These are phyloP conservation scores for Ensete glaucum DNA, from an alignment of 176 grass and related monocot species.

Conservation along the genomic window DNA sequence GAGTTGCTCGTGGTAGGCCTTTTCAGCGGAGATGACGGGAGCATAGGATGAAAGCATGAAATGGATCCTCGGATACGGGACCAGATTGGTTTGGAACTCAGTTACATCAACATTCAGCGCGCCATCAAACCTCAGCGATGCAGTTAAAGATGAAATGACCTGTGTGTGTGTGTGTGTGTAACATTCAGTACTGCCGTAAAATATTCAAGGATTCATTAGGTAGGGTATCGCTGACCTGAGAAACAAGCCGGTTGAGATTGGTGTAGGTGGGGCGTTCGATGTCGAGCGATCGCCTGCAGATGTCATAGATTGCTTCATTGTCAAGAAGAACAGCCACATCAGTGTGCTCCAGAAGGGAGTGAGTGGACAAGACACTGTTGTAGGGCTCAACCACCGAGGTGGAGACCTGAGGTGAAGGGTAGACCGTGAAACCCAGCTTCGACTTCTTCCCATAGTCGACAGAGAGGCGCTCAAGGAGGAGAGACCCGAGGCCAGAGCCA, in stretches of 20 bases:
- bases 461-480: conserved; percentile 1
- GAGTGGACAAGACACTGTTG: not conserved
- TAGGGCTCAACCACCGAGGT: conserved; percentile 4
- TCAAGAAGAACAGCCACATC: conserved; percentile 1
- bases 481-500: conserved; percentile 1
- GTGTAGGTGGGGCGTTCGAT: conserved; percentile 5
- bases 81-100: conserved; percentile 15
- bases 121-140: conserved; percentile 16
- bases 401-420: conserved; percentile 1
- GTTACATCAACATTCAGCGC: conserved; percentile 18
- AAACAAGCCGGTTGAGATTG: conserved; percentile 4
- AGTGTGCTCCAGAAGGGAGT: conserved; percentile 4
- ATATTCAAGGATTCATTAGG: not conserved
- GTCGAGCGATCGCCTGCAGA: conserved; percentile 3
- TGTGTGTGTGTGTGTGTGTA: not conserved
- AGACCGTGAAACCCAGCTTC: conserved; percentile 1
- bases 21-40: conserved; percentile 17
- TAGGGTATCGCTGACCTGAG: not conserved
- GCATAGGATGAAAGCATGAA: conserved; percentile 22
- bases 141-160: conserved; percentile 11
- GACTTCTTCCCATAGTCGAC: conserved; percentile 8
- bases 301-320: conserved; percentile 7
- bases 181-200: not conserved
- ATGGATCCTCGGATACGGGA: conserved; percentile 15
- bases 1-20: conserved; percentile 24